Evolutionary conservation across 495 filamentous ascomycete genomes (phyloP).

Genomic region (Neurospora tetrasperma): DNA sequence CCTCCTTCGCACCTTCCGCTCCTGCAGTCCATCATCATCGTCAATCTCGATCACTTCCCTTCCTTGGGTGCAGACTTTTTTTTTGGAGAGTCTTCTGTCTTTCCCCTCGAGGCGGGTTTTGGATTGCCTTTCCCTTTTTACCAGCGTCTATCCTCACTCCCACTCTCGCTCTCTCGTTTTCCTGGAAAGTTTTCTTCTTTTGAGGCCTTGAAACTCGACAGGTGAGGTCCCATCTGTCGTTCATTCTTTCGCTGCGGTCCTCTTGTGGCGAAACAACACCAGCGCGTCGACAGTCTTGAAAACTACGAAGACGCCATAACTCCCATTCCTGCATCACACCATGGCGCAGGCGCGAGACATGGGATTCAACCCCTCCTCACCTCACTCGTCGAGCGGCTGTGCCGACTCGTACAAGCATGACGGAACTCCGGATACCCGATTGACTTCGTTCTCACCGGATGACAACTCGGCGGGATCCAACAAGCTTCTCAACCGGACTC

Average conservation of each 20-base stretch:
- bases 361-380: conserved; percentile 38
- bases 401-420: conserved; percentile 41
- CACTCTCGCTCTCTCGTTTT: conserved; percentile 4
- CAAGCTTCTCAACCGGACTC: conserved; percentile 15
- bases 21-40: background rate
- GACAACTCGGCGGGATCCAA: conserved; percentile 32
- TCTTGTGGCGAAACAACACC: conserved; percentile 3
- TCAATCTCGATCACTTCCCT: background rate
- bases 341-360: conserved; percentile 29
- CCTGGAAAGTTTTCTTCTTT: conserved; percentile 2
- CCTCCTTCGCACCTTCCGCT: background rate
- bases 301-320: background rate
- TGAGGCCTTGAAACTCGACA: background rate
- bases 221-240: background rate
- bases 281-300: background rate
- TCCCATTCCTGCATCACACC: conserved; percentile 2
- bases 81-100: background rate
- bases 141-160: background rate
- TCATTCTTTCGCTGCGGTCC: background rate
- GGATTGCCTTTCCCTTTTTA: background rate
- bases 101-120: background rate
- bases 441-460: conserved; percentile 55
- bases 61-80: background rate
- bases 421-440: conserved; percentile 51
- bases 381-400: conserved; percentile 47